Conservation (phyloP, 2,329 filamentous ascomycete genomes). For the Fusarium neocosmosporiellum region DNA sequence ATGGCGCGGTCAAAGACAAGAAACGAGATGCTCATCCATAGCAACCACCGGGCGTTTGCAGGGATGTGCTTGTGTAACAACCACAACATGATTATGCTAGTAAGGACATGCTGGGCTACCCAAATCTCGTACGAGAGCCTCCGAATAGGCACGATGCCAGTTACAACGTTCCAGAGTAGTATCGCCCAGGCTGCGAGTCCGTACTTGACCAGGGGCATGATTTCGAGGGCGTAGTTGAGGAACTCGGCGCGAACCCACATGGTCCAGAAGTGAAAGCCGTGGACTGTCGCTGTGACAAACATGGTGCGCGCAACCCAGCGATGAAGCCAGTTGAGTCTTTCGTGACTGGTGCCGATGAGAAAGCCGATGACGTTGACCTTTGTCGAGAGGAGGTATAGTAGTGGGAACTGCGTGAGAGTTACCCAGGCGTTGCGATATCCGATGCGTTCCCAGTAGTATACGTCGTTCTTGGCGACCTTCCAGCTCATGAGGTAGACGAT, state of each 20-base stretch:
- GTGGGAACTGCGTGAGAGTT: conserved; percentile 71
- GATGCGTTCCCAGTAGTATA: conserved; percentile 71
- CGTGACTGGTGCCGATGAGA: conserved; percentile 72
- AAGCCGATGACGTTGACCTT: conserved; percentile 70
- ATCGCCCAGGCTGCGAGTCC: conserved; percentile 75
- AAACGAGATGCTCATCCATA: conserved; percentile 74
- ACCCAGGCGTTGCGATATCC: conserved; percentile 77
- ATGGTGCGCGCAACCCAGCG: conserved; percentile 78
- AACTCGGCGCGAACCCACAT: conserved; percentile 72
- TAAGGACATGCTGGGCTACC: conserved; percentile 73
- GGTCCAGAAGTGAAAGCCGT: conserved; percentile 76
- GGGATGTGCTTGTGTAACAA: conserved; percentile 74
- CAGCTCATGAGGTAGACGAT: conserved; percentile 68
- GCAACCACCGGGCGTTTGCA: conserved; percentile 65
- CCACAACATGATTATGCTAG: conserved; percentile 71
- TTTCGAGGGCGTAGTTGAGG: conserved; percentile 66
- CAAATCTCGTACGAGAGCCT: conserved; percentile 77
- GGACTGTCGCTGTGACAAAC: conserved; percentile 74
- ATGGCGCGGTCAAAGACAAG: conserved; percentile 72
- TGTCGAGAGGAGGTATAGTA: conserved; percentile 71
- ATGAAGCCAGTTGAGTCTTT: conserved; percentile 79
- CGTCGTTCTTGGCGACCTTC: conserved; percentile 61
- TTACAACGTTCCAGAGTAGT: conserved; percentile 73
- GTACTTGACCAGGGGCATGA: conserved; percentile 74
- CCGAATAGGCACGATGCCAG: conserved; percentile 72